Percentiles rank a stretch among this genome's conserved stretches.
phyloP scores from a whole-genome alignment of 208 protist species.

The Leishmania arabica region DNA sequence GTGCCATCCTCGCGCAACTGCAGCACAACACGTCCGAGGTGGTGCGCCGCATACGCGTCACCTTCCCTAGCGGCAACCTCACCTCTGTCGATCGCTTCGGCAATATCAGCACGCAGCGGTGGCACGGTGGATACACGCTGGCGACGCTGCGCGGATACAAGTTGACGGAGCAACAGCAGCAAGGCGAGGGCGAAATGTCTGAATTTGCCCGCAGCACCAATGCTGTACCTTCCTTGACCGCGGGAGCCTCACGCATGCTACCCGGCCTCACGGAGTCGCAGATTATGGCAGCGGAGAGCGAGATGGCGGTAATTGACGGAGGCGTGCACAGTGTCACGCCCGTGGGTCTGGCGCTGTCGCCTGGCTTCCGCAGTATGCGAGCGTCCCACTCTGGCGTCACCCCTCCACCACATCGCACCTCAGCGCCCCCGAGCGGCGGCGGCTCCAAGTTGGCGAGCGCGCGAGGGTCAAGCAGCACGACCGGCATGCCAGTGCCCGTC shows the following conservation, averaged over 20 bases:
- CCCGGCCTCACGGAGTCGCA: slow-evolving; percentile 44
- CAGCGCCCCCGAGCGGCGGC: background rate
- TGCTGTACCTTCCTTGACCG: background rate
- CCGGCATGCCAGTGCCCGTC: background rate
- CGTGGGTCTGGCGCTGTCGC: background rate
- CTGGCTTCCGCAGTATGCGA: background rate
- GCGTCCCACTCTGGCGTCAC: background rate
- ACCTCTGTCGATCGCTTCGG: slow-evolving; percentile 88
- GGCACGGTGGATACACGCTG: slow-evolving; percentile 85
- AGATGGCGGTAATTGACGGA: slow-evolving; percentile 36
- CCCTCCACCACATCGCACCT: background rate
- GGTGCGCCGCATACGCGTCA: slow-evolving; percentile 63
- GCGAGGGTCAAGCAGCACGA: background rate
- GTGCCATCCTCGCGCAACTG: slow-evolving; percentile 77
- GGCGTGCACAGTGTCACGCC: background rate
- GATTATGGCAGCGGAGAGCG: slow-evolving; percentile 60
- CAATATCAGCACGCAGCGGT: slow-evolving; percentile 82
- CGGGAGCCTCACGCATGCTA: slow-evolving; percentile 2
- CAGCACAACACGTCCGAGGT: slow-evolving; percentile 62
- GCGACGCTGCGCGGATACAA: slow-evolving; percentile 70
- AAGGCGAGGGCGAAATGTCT: background rate
- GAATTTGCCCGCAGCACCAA: background rate
- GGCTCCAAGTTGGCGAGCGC: background rate
- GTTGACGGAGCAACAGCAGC: slow-evolving; percentile 14
- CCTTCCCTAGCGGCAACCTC: slow-evolving; percentile 77